A percentile compares a stretch with the other conserved stretches of the same genome.
These are phyloP conservation scores for Spergularia bocconei DNA, from an alignment of 148 eudicot genomes.

Conservation along the genomic window DNA sequence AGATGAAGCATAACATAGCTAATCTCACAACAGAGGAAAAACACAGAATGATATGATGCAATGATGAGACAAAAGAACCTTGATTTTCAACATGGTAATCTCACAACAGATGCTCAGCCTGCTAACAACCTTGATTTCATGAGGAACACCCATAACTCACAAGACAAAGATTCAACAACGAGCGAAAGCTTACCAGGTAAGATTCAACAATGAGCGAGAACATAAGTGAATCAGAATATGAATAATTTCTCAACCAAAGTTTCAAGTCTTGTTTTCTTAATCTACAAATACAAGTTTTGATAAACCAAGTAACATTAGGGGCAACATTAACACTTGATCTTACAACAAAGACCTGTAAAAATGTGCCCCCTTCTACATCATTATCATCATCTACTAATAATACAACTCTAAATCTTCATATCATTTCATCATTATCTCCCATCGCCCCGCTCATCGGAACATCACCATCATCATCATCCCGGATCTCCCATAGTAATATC, in stretches of 20 bases:
- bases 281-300: conserved; percentile 28
- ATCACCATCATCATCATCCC: background rate
- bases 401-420: conserved; percentile 10
- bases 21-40: too few species aligned
- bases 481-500: conserved; percentile 5
- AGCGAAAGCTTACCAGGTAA: background rate
- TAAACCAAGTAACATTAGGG: conserved; percentile 9
- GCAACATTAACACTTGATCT: conserved; percentile 4
- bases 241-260: conserved; percentile 18
- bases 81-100: too few species aligned
- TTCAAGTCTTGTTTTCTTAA: conserved; percentile 6
- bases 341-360: conserved; percentile 3
- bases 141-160: too few species aligned
- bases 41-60: too few species aligned
- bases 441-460: too few species aligned
- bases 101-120: background rate
- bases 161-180: too few species aligned
- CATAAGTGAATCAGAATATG: background rate
- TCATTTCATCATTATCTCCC: background rate
- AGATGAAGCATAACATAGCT: too few species aligned
- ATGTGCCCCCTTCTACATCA: background rate
- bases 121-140: too few species aligned
- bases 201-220: too few species aligned
- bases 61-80: too few species aligned
- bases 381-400: conserved; percentile 17